phyloP scores from a whole-genome alignment of 202 grass and related monocot species.

The Bolboschoenoplectus hybrid region DNA sequence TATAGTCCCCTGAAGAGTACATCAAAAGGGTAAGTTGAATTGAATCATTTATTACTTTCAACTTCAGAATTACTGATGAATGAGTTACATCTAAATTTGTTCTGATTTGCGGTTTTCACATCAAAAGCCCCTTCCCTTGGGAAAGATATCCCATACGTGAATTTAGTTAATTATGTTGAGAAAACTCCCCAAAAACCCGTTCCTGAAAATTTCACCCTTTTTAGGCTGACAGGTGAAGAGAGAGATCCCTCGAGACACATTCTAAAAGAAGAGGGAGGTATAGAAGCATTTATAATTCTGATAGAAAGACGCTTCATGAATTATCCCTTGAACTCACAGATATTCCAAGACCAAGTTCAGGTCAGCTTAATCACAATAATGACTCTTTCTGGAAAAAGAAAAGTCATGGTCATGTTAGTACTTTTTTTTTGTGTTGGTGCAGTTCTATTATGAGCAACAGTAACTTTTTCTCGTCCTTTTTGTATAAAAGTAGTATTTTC shows the following conservation, averaged over 20 bases:
- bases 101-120: not conserved
- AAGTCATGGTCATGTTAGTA: too few species aligned
- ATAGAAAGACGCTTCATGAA: conserved; percentile 73
- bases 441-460: not conserved
- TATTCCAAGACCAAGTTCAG: conserved; percentile 29
- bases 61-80: conserved; percentile 1
- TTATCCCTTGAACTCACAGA: conserved; percentile 46
- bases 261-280: conserved; percentile 12
- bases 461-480: not conserved
- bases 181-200: not conserved
- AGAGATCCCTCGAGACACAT: not conserved
- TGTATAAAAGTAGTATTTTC: not conserved
- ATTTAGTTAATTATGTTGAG: too few species aligned
- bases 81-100: not conserved
- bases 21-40: conserved; percentile 30
- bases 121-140: not conserved
- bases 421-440: not conserved
- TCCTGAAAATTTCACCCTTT: not conserved
- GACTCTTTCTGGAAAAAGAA: not conserved
- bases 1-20: conserved; percentile 1
- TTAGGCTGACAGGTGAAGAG: not conserved
- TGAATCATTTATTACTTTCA: not conserved
- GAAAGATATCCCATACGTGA: not conserved
- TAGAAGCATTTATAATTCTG: conserved; percentile 62
- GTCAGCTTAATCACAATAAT: conserved; percentile 2